Percentiles rank a stretch among this genome's conserved stretches.
Conservation (phyloP, 2,329 filamentous ascomycete species). For the Fusarium coicis region DNA sequence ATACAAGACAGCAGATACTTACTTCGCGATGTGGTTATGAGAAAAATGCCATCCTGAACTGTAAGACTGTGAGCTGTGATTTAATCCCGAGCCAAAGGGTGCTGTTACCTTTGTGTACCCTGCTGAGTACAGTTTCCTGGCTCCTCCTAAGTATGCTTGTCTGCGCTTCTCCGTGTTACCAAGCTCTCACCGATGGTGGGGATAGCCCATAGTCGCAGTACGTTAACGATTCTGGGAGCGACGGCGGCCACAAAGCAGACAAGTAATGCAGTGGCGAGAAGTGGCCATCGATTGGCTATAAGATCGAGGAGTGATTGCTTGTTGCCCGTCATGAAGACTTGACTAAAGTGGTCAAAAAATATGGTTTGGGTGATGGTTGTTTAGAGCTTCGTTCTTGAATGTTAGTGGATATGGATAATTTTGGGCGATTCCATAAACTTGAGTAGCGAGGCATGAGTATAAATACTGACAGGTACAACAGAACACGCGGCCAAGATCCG, state of each 20-base stretch:
- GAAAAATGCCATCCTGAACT: conserved; percentile 28
- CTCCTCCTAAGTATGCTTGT: conserved; percentile 22
- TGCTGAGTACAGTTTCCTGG: conserved; percentile 12
- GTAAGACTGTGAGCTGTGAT: not conserved
- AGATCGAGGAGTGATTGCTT: not conserved
- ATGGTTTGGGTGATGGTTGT: not conserved
- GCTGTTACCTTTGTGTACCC: conserved; percentile 20
- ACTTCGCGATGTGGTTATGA: conserved; percentile 31
- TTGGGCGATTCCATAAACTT: not conserved
- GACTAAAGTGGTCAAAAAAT: not conserved
- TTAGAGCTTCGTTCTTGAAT: not conserved
- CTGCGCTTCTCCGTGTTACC: conserved; percentile 23
- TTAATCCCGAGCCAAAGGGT: fast-evolving
- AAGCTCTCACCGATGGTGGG: conserved; percentile 12
- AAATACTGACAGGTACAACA: fast-evolving
- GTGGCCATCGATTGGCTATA: not conserved
- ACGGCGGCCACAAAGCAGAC: not conserved
- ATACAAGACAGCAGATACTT: not conserved
- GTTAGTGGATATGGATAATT: too few relatives aligned
- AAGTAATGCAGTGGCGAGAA: not conserved
- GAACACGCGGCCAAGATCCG: not conserved
- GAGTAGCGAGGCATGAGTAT: not conserved
- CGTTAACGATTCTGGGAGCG: fast-evolving
- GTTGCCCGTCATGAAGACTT: not conserved
- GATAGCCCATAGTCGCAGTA: not conserved